Percentiles rank a stretch among this genome's conserved stretches.
Conservation (phyloP, 2,329 filamentous ascomycete genomes). For the Cladobotryum mycophilum region DNA sequence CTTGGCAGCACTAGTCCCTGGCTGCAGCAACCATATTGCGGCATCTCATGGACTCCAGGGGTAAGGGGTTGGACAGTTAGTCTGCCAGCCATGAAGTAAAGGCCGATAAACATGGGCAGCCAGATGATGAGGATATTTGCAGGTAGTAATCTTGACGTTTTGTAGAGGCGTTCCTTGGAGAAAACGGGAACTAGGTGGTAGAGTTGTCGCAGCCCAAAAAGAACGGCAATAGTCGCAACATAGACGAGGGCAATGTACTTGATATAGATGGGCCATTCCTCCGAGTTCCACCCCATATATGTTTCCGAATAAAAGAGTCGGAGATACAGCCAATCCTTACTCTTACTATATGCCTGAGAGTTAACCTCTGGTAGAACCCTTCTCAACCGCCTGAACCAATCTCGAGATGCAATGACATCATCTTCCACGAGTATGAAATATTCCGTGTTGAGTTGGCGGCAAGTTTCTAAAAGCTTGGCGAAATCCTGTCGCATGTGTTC, state of each 20-base stretch:
- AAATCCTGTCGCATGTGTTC: constrained; percentile 24
- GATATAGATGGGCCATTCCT: constrained; percentile 24
- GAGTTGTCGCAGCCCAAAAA: constrained; percentile 12
- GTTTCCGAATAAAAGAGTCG: constrained; percentile 30
- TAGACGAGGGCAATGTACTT: constrained; percentile 18
- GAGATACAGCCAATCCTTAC: constrained; percentile 26
- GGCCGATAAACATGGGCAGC: constrained; percentile 17
- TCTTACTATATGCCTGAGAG: constrained; percentile 1
- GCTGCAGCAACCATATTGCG: constrained; percentile 29
- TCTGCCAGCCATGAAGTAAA: constrained; percentile 25
- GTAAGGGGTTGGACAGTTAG: constrained; percentile 19
- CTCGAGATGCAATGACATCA: constrained; percentile 25
- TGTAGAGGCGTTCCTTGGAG: constrained; percentile 1
- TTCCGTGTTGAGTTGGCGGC: constrained; percentile 15
- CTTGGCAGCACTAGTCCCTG: constrained; percentile 28
- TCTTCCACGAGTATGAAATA: constrained; percentile 29
- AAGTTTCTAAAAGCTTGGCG: constrained; percentile 20
- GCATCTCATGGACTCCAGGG: constrained; percentile 26
- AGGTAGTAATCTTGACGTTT: constrained; percentile 4
- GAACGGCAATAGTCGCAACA: constrained; percentile 6
- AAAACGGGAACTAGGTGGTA: not conserved
- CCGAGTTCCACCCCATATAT: constrained; percentile 30
- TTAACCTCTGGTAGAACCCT: constrained; percentile 19
- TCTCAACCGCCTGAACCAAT: constrained; percentile 23
- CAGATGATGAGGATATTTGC: constrained; percentile 16